Percentiles rank a stretch among this genome's conserved stretches.
Conservation (phyloP, 768 basidiomycete species). For the Hebeloma cylindrosporum region DNA sequence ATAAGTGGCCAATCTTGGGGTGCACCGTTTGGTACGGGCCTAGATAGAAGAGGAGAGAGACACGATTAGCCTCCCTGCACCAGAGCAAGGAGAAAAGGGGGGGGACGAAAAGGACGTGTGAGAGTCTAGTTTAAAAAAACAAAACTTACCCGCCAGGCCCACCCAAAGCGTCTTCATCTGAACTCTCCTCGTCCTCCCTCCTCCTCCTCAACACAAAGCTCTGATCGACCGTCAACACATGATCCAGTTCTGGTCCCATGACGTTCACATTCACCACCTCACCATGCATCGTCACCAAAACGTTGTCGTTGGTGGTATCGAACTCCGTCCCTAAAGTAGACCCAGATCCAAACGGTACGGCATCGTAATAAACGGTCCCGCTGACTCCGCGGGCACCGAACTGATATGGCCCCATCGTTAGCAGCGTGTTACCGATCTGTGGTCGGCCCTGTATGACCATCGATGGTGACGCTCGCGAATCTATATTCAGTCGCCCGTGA, state of each 20-base stretch:
- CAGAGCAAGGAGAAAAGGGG: neutral
- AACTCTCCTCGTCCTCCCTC: slow-evolving; percentile 7
- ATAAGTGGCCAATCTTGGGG: slow-evolving; percentile 29
- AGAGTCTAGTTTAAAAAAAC: too few relatives aligned
- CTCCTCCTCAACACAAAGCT: slow-evolving; percentile 28
- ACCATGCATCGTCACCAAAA: slow-evolving; percentile 28
- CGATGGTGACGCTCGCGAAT: slow-evolving; percentile 7
- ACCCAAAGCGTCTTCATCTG: slow-evolving; percentile 8
- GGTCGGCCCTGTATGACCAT: slow-evolving; percentile 14
- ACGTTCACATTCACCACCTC: slow-evolving; percentile 19
- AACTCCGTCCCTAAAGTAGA: slow-evolving; percentile 2
- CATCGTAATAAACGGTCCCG: slow-evolving; percentile 22
- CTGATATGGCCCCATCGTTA: slow-evolving; percentile 18
- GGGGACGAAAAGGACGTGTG: neutral
- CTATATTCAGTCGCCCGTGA: neutral
- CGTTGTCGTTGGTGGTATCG: slow-evolving; percentile 10
- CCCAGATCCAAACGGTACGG: slow-evolving; percentile 13
- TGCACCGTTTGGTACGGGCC: neutral
- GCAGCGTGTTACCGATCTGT: slow-evolving; percentile 16
- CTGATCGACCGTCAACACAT: slow-evolving; percentile 26
- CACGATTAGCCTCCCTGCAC: neutral
- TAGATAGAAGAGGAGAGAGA: neutral
- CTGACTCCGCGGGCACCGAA: slow-evolving; percentile 22
- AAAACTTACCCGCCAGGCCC: slow-evolving; percentile 10
- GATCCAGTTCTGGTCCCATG: slow-evolving; percentile 15